Evolutionary conservation across 345 rosid species (phyloP).

Genomic region (Eutrema japonicum): DNA sequence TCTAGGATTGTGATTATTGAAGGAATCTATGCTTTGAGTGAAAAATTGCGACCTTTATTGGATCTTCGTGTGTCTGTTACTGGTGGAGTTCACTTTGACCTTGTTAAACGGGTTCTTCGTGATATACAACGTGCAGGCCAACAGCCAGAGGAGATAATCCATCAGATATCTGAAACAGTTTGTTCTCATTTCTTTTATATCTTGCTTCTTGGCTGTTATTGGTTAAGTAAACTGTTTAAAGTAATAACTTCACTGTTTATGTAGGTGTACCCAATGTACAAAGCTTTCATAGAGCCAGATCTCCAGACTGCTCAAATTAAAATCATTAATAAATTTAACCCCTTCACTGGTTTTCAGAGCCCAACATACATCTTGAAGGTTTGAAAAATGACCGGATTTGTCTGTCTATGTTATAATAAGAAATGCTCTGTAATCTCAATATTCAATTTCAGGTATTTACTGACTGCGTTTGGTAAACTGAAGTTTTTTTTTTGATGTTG

Average conservation of each 20-base stretch:
- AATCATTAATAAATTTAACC: conserved; percentile 93
- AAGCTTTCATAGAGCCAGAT: conserved; percentile 99
- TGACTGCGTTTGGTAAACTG: conserved; percentile 9
- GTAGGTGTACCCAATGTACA: conserved; percentile 99
- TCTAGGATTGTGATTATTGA: conserved; percentile 93
- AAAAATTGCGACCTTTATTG: conserved; percentile 79
- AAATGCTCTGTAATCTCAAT: not conserved
- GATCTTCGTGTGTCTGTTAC: conserved; percentile 91
- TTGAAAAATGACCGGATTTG: conserved; percentile 26
- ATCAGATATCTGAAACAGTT: conserved; percentile 99
- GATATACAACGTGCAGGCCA: conserved; percentile 99
- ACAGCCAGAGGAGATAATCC: conserved; percentile 96
- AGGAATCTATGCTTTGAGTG: conserved; percentile 96
- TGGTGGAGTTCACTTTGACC: conserved; percentile 99
- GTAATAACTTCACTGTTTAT: conserved; percentile 30
- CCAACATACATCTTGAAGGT: conserved; percentile 99
- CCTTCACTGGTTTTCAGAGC: conserved; percentile 93
- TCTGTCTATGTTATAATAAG: conserved; percentile 1
- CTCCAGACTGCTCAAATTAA: conserved; percentile 95
- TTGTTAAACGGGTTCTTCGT: conserved; percentile 93
- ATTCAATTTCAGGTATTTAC: not conserved
- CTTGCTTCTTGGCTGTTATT: conserved; percentile 7
- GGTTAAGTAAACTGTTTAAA: not conserved
- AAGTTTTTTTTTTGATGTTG: conserved; percentile 22
- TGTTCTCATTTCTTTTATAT: conserved; percentile 24